Base-by-base conservation (phyloP, 2,329 filamentous ascomycete genomes). In the Arthrobotrys musiformis region DNA sequence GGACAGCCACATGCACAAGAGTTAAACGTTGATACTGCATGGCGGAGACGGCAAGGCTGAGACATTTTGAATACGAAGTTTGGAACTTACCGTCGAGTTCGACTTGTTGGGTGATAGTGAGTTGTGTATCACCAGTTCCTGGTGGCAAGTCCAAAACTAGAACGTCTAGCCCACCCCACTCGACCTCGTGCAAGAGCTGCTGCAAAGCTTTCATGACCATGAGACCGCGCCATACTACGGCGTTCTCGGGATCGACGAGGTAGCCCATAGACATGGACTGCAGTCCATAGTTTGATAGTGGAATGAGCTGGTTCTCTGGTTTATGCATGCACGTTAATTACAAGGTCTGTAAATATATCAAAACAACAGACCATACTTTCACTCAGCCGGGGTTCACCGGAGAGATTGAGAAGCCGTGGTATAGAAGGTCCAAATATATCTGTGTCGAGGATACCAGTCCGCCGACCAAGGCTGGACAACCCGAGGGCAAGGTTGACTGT, bases 221-320 rank as follows among this genome's bases (percentile, higher is more conserved):
- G 1, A 97, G 88, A 0, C 95, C 95, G 62, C 95, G 90, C 95
- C 95, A 99, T 33, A 95, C 94, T 15, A 99, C 91, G 0, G 94
- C 93, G 4, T 92, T 91, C 9, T 90, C 88, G 79, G 93, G 90
- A 19, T 89, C 89, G 0, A 97, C 90, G 0, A 99, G 87, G 79
- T 97, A 98, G 60, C 95, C 95, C 92, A 99, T 98, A 0, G 94
- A 97, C 95, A 99, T 99, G 67, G 93, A 96, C 84, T 96, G 96
- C 70, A 99, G 88, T 44, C 95, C 95, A 85, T 98, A 98, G 82
- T 97, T 97, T 22, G 92, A 93, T 24, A 99, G 85, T 0, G 95
- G 95, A 1, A 98, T 82, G 2, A 99, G 87, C 81, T 93, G 90
- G 81, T 94, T 93, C 80, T 91, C 89, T 92, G 46, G 30, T 46